Base-by-base conservation (phyloP, 495 filamentous ascomycete genomes). In the Xylaria bambusicola region DNA sequence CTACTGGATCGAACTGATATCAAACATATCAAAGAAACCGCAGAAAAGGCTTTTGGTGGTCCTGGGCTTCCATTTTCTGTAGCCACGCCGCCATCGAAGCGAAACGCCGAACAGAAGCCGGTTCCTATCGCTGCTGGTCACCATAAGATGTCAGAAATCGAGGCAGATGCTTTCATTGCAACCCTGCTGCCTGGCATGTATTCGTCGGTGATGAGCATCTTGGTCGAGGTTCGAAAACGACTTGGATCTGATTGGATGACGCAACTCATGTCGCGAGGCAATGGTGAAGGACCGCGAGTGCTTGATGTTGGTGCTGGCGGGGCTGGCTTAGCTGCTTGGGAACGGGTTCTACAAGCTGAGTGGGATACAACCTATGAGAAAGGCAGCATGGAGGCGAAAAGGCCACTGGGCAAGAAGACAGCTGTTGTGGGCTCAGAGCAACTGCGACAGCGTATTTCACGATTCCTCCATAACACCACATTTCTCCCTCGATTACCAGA, bases 401-500 rank as follows among this genome's bases (percentile, higher is more conserved):
- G 77, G 21, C 70, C 79, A 1, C 70, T 65, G 17, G 77, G 80
- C 13, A 84, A 78, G 64, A 78, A 78, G 42, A 81, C 77, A 10
- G 82, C 80, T 1, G 72, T 83, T 6, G 74, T 80, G 3, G 81
- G 80, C 20, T 75, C 76, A 1, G 68, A 76, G 17, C 56, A 66
- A 13, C 80, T 98, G 33, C 86, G 91, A n/a, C 76, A 90, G 21
- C 88, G 92, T 17, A 81, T 89, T 15, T 89, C 90, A 53, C 75
- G 73, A 29, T 82, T 97, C 58, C 80, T 98, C 10, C 84, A 94
- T 13, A 88, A 97, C 66, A 97, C 94, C 0, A 91, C 86, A 0
- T 98, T 98, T 69, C 80, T 98, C 23, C 94, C 94, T 10, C 89
- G 92, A 1, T 76, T 98, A 26, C 94, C 94, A n/a, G 92, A 98